Conservation (phyloP, 2,329 filamentous ascomycete species). For the Aureobasidium sp. region DNA sequence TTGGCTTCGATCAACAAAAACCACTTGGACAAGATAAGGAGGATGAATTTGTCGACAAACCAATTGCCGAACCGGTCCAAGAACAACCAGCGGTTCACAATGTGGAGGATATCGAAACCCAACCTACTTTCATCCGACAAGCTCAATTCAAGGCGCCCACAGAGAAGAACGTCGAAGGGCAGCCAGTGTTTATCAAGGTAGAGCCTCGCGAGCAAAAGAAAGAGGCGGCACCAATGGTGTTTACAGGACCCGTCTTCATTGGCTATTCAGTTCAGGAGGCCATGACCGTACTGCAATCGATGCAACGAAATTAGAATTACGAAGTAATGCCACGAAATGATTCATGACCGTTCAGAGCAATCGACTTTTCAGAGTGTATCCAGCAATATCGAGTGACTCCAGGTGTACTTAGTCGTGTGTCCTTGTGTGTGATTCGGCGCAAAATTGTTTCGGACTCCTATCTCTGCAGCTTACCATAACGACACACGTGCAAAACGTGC, state of each 20-base stretch:
- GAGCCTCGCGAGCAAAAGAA: constrained; percentile 3
- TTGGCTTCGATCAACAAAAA: constrained; percentile 26
- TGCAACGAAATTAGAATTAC: background rate
- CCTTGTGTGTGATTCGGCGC: too few species aligned
- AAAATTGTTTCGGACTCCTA: background rate
- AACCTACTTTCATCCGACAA: background rate
- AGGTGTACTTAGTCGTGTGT: background rate
- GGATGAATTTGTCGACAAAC: background rate
- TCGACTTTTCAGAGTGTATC: background rate
- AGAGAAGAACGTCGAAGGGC: background rate
- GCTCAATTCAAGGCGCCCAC: background rate
- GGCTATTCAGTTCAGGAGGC: constrained; percentile 81
- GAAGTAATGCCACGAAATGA: constrained; percentile 8
- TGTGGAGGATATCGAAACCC: background rate
- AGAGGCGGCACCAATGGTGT: constrained; percentile 61
- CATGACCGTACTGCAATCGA: constrained; percentile 58
- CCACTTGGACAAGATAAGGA: background rate
- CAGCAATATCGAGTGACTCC: background rate
- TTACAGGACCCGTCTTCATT: constrained; percentile 90
- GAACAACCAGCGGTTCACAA: background rate
- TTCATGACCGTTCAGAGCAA: background rate
- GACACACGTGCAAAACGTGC: background rate
- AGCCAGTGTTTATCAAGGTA: constrained; percentile 7
- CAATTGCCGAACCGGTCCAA: background rate
- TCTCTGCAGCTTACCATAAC: background rate